Base-by-base conservation (phyloP, 192 early-diverging fungal species). In the Fimicolochytrium jonesii region DNA sequence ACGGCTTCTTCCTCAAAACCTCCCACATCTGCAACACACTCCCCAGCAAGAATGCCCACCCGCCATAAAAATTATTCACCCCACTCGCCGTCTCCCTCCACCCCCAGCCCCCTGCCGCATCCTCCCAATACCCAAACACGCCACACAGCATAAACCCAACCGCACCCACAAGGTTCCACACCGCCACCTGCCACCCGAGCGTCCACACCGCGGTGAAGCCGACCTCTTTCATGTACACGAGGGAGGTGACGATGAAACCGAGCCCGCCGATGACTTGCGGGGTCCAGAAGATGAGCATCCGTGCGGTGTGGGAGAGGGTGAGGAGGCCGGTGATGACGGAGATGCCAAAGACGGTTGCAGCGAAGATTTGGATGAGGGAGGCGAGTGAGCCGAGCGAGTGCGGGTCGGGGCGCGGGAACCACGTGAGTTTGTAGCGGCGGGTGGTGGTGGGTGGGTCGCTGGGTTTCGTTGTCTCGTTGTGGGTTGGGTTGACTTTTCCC, bases 161-260 rank as follows among this genome's bases (percentile, higher is more conserved):
- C 3, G 53, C 53, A 33, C 53, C 53, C 4, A 55, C 35, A 10
- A 55, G 53, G 18, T 55, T 55, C 53, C 53, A 55, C 11, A 26
- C 31, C 11, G 53, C 53, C 11, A 55, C 53, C 13, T 33, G 32
- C 53, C 53, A 55, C 2, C 53, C 53, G 26, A 55, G 33, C 33
- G 53, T 34, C 2, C 18, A 2, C 2, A 55, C n/a, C 34, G 18
- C 36, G 33, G 25, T 9, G 18, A 33, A 55, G 3, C 53, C 53
- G 32, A 55, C 53, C 18, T 55, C 53, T 20, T 55, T 55, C 53
- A 55, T 55, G 33, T 55, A 55, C 4, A 55, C n/a, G 33, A 55
- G 53, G 11, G 53, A 33, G 2, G 53, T 34, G 18, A 55, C 20
- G 31, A 55, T 18, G 26, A 55, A 55, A n/a, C 53, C 53, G 33